A percentile compares a stretch with the other conserved stretches of the same genome.
phyloP scores from a whole-genome alignment of 78 protist species.

The Goniomonas avonlea region DNA sequence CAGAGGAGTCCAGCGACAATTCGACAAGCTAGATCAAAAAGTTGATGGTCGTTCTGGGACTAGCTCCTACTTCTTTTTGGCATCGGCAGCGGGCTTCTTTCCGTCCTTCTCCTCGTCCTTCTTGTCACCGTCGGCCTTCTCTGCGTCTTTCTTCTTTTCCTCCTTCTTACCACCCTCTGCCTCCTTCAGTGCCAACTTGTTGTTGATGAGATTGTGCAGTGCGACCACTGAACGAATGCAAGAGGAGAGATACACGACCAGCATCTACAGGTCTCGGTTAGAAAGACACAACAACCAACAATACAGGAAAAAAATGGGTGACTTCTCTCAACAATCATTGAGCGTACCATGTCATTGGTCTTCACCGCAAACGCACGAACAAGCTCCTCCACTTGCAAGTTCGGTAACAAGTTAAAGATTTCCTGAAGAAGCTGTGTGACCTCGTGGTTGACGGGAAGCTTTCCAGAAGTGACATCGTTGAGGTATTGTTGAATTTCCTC shows the following conservation, averaged over 20 bases:
- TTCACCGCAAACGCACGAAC: slow-evolving; percentile 56
- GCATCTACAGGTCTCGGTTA: background rate
- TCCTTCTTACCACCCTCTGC: slow-evolving; percentile 28
- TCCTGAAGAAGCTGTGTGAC: slow-evolving; percentile 75
- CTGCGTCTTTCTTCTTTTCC: background rate
- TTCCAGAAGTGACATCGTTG: slow-evolving; percentile 31
- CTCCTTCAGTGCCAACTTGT: slow-evolving; percentile 51
- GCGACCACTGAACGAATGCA: slow-evolving; percentile 84
- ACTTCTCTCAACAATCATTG: background rate
- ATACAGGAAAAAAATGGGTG: background rate
- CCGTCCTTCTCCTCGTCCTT: background rate
- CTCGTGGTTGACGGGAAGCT: slow-evolving; percentile 79
- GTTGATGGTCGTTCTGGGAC: too few relatives aligned
- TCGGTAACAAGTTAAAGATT: slow-evolving; percentile 85
- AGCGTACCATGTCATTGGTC: slow-evolving; percentile 68
- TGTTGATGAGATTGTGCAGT: slow-evolving; percentile 85
- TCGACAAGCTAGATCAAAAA: too few relatives aligned
- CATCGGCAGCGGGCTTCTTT: too few relatives aligned
- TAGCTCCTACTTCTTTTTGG: too few relatives aligned
- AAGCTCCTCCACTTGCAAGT: slow-evolving; percentile 49
- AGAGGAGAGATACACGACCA: slow-evolving; percentile 76
- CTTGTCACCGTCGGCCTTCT: background rate
- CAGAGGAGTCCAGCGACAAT: too few relatives aligned
- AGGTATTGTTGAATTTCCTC: slow-evolving; percentile 50
- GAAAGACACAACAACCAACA: background rate